Base-by-base conservation (phyloP, 2,329 filamentous ascomycete species). In the Stemphylium lycopersici region DNA sequence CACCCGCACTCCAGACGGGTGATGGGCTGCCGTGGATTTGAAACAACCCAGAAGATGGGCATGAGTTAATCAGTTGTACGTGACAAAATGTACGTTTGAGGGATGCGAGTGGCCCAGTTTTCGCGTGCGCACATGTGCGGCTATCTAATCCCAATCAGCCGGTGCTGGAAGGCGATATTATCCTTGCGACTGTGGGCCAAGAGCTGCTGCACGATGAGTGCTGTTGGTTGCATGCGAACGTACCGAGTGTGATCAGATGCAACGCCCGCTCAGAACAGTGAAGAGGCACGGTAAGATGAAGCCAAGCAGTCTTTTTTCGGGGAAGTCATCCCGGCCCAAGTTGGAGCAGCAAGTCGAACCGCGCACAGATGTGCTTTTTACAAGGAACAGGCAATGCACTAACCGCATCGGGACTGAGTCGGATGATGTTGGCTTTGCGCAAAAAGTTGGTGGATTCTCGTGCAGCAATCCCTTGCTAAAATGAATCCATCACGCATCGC, bases 401-500 rank as follows among this genome's bases (percentile, higher is more conserved):
- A 68, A 51, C 61, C 55, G 55, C 18, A 57, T 61, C 56, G 37
- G 61, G 62, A 31, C 12, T 29, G 24, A 45, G 58, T 65, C 58
- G 63, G 58, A 62, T 47, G 56, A 63, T 63, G 59, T 54, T 57
- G 56, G 55, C 40, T 55, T 47, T 58, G 55, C 42, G 56, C 54
- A 59, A 66, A 46, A 32, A 22, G 60, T 61, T 66, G 58, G 63
- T 56, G 45, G 42, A 42, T 41, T 46, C 34, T 33, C 51, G 55
- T 61, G 64, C 62, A 63, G 56, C 50, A 38, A 43, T 34, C 37
- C 52, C 61, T 57, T 62, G 61, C 49, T 46, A 55, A 50, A 33
- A 13, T 49, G 58, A 31, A 51, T 60, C 52, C 49, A 59, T 68
- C 59, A 66, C 60, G 59, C 63, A 56, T 62, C 46, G 33, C 68